Conservation (phyloP, 768 basidiomycete genomes). For the Hygrocybe coccinea region DNA sequence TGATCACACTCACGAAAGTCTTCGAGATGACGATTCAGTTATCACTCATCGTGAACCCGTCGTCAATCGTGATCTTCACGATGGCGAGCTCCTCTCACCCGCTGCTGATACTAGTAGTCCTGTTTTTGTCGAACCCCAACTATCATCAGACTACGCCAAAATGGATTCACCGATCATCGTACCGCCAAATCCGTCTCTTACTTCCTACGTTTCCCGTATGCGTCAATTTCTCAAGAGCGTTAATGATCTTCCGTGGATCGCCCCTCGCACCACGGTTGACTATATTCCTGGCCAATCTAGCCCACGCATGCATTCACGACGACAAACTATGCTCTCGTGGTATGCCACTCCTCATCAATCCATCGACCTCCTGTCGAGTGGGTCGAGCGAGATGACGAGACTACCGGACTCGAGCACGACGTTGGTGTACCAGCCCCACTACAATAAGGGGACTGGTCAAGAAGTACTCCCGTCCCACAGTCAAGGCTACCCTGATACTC, state of each 20-base stretch:
- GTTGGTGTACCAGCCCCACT: neutral
- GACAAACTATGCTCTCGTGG: conserved; percentile 2
- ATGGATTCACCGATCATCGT: conserved; percentile 43
- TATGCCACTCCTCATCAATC: conserved; percentile 4
- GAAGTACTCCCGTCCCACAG: neutral
- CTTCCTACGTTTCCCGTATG: conserved; percentile 32
- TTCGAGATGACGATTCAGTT: too few species aligned
- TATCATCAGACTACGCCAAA: conserved; percentile 44
- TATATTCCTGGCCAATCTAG: conserved; percentile 36
- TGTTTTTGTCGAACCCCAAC: conserved; percentile 37
- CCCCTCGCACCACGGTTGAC: conserved; percentile 39
- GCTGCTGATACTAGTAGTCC: conserved; percentile 29
- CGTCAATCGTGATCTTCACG: too few species aligned
- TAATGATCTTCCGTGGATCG: conserved; percentile 43
- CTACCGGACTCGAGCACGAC: neutral
- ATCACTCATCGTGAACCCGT: too few species aligned
- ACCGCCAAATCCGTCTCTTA: conserved; percentile 31
- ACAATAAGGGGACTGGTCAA: neutral
- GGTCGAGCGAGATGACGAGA: conserved; percentile 1
- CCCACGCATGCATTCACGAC: conserved; percentile 9
- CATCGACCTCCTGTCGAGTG: conserved; percentile 6
- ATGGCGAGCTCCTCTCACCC: neutral
- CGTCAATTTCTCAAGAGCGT: conserved; percentile 32
- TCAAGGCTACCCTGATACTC: neutral
- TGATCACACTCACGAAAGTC: too few species aligned